These are phyloP conservation scores for Buddleja alternifolia DNA, from an alignment of 257 asterid genomes.

Conservation along the genomic window DNA sequence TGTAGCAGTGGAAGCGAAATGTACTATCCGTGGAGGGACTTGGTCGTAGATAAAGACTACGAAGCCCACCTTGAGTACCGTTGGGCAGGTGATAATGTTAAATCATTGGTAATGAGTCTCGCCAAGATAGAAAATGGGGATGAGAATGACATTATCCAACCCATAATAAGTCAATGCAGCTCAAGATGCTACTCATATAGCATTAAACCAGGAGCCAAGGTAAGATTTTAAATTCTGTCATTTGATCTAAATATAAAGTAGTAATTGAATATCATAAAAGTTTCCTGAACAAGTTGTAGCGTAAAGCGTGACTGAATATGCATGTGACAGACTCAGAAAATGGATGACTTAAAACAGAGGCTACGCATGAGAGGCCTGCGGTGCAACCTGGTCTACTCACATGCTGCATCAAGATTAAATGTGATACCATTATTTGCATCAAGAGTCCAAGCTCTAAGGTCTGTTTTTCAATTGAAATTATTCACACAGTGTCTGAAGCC, in stretches of 20 bases:
- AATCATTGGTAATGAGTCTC: conserved; percentile 50
- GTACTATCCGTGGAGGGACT: conserved; percentile 67
- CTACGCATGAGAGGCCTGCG: conserved; percentile 77
- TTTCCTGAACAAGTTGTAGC: not conserved
- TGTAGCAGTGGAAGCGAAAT: conserved; percentile 73
- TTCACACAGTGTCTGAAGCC: not conserved
- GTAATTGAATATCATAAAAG: conserved; percentile 12
- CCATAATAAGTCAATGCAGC: conserved; percentile 41
- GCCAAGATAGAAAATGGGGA: conserved; percentile 43
- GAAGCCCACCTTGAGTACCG: conserved; percentile 62
- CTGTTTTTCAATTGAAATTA: conserved; percentile 14
- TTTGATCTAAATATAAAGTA: not conserved
- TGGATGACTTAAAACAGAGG: conserved; percentile 61
- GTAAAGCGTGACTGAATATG: conserved; percentile 18
- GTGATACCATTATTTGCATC: conserved; percentile 66
- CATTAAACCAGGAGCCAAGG: conserved; percentile 57
- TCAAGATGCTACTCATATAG: conserved; percentile 64
- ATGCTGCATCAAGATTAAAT: conserved; percentile 56
- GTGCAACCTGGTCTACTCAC: conserved; percentile 60
- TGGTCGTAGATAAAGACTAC: conserved; percentile 55
- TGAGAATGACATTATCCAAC: conserved; percentile 48
- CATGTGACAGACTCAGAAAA: conserved; percentile 43
- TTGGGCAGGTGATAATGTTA: conserved; percentile 68
- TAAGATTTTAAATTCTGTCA: conserved; percentile 29
- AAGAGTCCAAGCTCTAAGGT: conserved; percentile 72